Evolutionary conservation across 352 stramenopile species (phyloP), one percentile per base, ranked within the genome.

Genomic region (Phytophthora boehmeriae): DNA sequence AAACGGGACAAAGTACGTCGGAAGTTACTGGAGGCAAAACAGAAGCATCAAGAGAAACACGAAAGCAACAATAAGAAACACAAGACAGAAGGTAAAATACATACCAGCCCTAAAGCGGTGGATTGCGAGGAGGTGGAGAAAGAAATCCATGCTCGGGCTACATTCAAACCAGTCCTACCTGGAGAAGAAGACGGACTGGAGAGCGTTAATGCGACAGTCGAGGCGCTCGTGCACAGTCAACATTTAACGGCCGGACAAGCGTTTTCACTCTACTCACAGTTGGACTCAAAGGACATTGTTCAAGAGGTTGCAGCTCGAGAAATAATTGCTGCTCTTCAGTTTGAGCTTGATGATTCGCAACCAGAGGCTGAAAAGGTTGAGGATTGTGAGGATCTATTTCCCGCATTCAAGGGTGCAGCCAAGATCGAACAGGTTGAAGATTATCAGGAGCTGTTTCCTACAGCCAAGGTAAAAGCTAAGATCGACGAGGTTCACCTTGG

Each of bases 191-290:
- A 71, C 19, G 68, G 50, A 35, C 41, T 63, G 2, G 72, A 90
- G 41, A 68, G 89, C 6, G 38, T 89, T 10, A 75, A 80, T 13
- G 83, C 76, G 4, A 75, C 89, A 52, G 71, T 95, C 11, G 86
- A 93, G 36, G 73, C 75, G 28, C 62, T 95, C 8, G 77, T 92
- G 2, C 78, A 90, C 44, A 73, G 49, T 13, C 59, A 66, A 2
- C 66, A 75, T 22, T 46, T 95, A 25, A 90, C 82, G 0, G 57
- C 78, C 9, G 78, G 75, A 9, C 83, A 95, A 41, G 80, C 86
- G 8, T 92, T 84, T 64, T 74, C 86, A 35, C 57, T 95, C n/a
- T 80, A 81, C 47, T 73, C 77, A 5, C 66, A 78, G 9, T 55
- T 95, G 9, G 70, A 86, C 20, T 88, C 82, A 2, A 66, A 68